These are phyloP conservation scores for Artemisia annua DNA, from an alignment of 129 eudicot species.

Conservation along the genomic window DNA sequence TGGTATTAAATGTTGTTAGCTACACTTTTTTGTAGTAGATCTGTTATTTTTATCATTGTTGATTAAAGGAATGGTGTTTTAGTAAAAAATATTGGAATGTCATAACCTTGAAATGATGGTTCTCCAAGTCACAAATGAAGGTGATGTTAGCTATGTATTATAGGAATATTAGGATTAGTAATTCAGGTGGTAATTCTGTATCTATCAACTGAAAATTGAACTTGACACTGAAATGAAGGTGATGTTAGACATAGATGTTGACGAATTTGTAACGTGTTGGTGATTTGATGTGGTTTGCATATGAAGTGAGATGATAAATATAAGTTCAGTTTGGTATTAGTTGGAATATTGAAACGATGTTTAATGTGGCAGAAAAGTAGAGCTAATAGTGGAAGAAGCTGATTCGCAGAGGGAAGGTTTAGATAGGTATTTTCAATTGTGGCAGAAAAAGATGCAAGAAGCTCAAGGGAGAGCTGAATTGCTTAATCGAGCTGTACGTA, in stretches of 20 bases:
- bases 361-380: slow-evolving; percentile 78
- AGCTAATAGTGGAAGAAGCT: slow-evolving; percentile 87
- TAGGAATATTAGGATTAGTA: no score
- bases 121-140: no score
- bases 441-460: slow-evolving; percentile 79
- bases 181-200: background rate
- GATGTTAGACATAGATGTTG: background rate
- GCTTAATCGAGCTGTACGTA: slow-evolving; percentile 88
- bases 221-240: background rate
- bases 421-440: slow-evolving; percentile 66
- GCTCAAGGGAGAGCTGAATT: slow-evolving; percentile 89
- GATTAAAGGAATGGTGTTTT: no score
- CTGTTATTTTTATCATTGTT: no score
- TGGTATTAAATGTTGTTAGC: no score
- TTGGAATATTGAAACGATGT: no score
- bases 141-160: background rate
- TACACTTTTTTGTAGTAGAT: no score
- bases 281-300: background rate
- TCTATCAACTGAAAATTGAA: slow-evolving; percentile 2
- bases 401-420: slow-evolving; percentile 85
- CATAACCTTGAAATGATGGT: no score
- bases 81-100: no score
- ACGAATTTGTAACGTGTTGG: background rate
- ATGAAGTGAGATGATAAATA: slow-evolving; percentile 56
- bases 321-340: no score